Base-by-base conservation (phyloP, 73 alveolate species). In the Paramecium octaurelia region DNA sequence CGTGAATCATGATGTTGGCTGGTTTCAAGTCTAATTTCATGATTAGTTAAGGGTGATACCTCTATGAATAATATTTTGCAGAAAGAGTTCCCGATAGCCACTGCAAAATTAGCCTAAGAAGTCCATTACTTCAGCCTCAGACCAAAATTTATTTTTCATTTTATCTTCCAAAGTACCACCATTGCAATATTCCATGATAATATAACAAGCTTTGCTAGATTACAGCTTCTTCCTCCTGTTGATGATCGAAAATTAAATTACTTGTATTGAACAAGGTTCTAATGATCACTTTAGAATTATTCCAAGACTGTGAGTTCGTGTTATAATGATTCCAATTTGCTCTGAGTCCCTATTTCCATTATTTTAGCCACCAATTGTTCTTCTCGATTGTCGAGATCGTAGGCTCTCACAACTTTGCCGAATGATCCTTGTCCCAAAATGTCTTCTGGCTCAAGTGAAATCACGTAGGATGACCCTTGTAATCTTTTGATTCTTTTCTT, bases 381-480 rank as follows among this genome's bases (percentile, higher is more conserved):
- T 38, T 89, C 88, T 35, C 84, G 9, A 71, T 89, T 89, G 20
- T 89, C 88, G 10, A 89, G 71, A 70, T 89, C 92, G 35, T 71
- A 89, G 34, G 94, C 94, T 89, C 94, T 69, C 36, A 89, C 94
- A 2, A 89, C 94, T 18, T 71, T 69, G 7, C 94, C 94, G 29
- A 89, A 89, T 12, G 94, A 89, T 16, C 94, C 94, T 54, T 89
- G 42, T 18, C 94, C 94, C 3, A 89, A 44, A 1, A 70, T 35
- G 44, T 89, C 94, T 21, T 59, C 86, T 36, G 86, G 92, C 77
- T 89, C 94, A 36, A 89, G 75, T 6, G 94, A 89, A 43, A 89
- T 89, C 9, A 89, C 94, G 31, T 89, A 89, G 1, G 94, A 60
- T n/a, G 94, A 89, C 9, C 94, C 94, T 44, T 89, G 38, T 34